Evolutionary conservation across 352 stramenopile genomes (phyloP), one percentile per base, ranked within the genome.

Genomic region (Globisporangium middletonii): DNA sequence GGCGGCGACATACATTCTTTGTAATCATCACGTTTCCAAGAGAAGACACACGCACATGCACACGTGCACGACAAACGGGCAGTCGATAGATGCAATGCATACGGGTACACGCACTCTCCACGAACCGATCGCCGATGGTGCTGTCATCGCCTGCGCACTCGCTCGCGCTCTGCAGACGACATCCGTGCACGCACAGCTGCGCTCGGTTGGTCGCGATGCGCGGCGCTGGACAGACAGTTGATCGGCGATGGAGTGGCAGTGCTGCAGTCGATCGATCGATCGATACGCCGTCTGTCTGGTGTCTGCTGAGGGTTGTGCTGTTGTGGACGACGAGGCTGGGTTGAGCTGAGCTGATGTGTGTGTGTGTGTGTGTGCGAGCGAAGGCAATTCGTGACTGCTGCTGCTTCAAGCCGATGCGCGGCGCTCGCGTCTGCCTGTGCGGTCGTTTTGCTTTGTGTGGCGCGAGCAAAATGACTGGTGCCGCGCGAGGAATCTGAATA

Each of bases 1-100:
- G 83, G 83, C 83, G 83, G 83, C 83, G 83, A 93, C 83, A 93
- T 90, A 86, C 79, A 86, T 78, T 65, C 68, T 81, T 72, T 71
- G 62, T 75, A 93, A 93, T 93, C 83, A 93, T 80, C 67, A 89
- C 83, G 85, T 88, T 91, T 76, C 52, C 35, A 51, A 53, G 65
- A 53, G 60, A 57, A 57, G 28, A 63, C 30, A 62, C 30, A 51
- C 50, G 57, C 44, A 72, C 49, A 45, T 9, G 50, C 28, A 46
- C 42, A 58, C 30, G 7, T 43, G 35, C 50, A 55, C 18, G 27
- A 59, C 42, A 57, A 37, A 60, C 27, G 33, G 30, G 42, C 18
- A 60, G 37, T 56, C 50, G 35, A 59, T 48, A 45, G 15, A 30
- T 33, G 42, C 12, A 6, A 11, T 8, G 26, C 8, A 54, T 8